Evolutionary conservation across 2,329 filamentous ascomycete genomes (phyloP).

Genomic region (Madurella fahalii): DNA sequence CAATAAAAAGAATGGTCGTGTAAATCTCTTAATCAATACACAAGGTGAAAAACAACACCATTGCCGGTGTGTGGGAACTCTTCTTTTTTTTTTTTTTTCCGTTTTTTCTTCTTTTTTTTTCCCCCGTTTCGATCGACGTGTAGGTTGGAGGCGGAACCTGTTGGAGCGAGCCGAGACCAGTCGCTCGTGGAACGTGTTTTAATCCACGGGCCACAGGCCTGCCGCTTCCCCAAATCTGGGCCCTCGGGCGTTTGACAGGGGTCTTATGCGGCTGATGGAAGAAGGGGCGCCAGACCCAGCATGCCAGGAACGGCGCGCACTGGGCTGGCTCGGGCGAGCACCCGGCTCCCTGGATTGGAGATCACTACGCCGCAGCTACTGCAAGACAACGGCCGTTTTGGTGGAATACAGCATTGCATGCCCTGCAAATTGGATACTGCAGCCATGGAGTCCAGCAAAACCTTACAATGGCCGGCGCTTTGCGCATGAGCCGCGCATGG

Average conservation of each 20-base stretch:
- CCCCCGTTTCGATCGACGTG: conserved; percentile 4
- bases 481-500: no score
- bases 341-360: no score
- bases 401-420: no score
- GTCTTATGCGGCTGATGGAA: conserved; percentile 2
- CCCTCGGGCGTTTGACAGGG: neutral
- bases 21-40: conserved; percentile 12
- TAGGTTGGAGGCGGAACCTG: conserved; percentile 7
- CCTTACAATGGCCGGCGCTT: no score
- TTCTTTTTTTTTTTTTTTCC: neutral
- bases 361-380: no score
- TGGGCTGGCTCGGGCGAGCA: no score
- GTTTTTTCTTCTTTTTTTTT: neutral
- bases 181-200: conserved; percentile 26
- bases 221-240: neutral
- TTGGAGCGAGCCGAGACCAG: conserved; percentile 8
- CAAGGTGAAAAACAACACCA: conserved; percentile 10
- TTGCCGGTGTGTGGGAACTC: conserved; percentile 6
- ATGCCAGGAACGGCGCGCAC: neutral
- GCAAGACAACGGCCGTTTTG: no score
- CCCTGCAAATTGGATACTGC: no score
- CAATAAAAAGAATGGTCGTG: neutral
- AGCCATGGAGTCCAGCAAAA: no score
- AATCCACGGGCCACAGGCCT: conserved; percentile 9
- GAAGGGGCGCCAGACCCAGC: neutral